These are phyloP conservation scores for Hypericum androsaemum DNA, from an alignment of 345 rosid species.

Conservation along the genomic window DNA sequence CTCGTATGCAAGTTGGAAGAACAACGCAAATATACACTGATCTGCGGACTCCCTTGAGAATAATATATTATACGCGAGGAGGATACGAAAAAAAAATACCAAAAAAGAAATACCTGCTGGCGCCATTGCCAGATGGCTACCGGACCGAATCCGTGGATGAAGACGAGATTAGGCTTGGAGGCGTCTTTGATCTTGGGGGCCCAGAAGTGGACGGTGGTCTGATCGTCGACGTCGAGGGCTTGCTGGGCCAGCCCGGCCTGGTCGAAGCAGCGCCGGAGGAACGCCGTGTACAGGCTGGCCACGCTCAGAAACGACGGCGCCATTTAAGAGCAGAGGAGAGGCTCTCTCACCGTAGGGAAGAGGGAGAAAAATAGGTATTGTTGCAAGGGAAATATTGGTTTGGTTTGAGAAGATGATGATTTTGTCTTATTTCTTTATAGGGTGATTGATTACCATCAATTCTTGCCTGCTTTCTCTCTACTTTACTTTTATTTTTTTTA, in stretches of 20 bases:
- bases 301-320: conserved; percentile 49
- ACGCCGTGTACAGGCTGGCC: conserved; percentile 43
- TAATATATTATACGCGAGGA: neutral
- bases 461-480: no score
- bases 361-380: no score
- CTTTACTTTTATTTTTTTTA: no score
- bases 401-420: no score
- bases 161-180: conserved; percentile 39
- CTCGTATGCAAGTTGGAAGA: no score
- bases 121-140: conserved; percentile 76
- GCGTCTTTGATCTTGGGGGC: conserved; percentile 27
- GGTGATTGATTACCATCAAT: no score
- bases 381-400: no score
- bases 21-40: no score
- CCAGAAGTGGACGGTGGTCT: conserved; percentile 72
- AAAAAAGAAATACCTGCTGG: conserved; percentile 19
- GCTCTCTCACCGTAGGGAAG: no score
- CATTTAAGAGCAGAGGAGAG: conserved; percentile 16
- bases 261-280: conserved; percentile 64
- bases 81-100: no score
- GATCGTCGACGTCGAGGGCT: conserved; percentile 29
- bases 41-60: neutral
- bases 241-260: conserved; percentile 50
- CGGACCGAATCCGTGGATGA: conserved; percentile 90
- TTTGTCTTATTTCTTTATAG: no score